Base-by-base conservation (phyloP, 257 asterid genomes). In the Coffea eugenioides region DNA sequence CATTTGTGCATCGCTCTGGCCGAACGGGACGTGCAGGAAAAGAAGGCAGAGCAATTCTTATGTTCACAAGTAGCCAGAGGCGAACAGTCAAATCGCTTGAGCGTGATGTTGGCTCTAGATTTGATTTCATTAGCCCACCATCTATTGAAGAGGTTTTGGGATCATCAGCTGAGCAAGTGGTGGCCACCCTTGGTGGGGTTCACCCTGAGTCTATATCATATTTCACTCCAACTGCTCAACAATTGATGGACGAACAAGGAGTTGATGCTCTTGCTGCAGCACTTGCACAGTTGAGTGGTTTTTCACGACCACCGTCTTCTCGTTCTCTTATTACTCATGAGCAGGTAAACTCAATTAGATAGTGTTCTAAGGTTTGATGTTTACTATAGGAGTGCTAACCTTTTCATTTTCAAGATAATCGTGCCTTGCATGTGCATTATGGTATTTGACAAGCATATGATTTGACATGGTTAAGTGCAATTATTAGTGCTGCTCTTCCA, bases 11-110 rank as follows among this genome's bases (percentile, higher is more conserved):
- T 75, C 97, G 98, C 46, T 96, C 99, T 76, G 98, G 99, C 64
- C 94, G 97, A 74, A 96, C 99, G 21, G 99, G 99, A 31, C 97
- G 99, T 83, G 97, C 98, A 11, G 98, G 95, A 80, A 93, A 93
- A 68, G 83, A 82, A 82, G 98, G 97, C 81, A 77, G 85, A 36
- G 93, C 96, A 51, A 80, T 92, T 69, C 86, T 93, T 84, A 86
- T 93, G 97, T 93, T 93, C 84, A 89, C 96, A 5, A 81, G 87
- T 73, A 91, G 91, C 89, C 98, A 93, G 81, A 86, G 97, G 66
- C 76, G 96, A 74, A 90, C 97, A 7, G 93, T 92, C 74, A 93
- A 76, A 78, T 89, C 95, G 45, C 92, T 93, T 59, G 98, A 93
- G 88, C 88, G 90, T 41, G 97, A 93, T 82, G 91, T 90, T 45